Conservation (phyloP, 352 stramenopile genomes). For the Phytophthora palmivora region DNA sequence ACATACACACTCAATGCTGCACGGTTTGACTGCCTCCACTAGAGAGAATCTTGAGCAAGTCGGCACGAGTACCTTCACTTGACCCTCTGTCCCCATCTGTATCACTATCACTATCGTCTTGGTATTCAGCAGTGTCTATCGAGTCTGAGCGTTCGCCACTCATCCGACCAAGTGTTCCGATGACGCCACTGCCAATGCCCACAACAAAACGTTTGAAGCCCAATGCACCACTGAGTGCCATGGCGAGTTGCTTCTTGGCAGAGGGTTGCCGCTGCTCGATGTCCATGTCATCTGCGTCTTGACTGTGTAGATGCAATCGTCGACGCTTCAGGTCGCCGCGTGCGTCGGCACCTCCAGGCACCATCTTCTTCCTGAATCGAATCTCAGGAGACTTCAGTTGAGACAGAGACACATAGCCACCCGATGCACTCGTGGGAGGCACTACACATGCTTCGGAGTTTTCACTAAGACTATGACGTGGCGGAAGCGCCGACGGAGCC, state of each 20-base stretch:
- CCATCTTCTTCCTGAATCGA: slow-evolving; percentile 63
- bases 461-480: slow-evolving; percentile 19
- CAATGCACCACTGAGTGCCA: slow-evolving; percentile 36
- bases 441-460: slow-evolving; percentile 23
- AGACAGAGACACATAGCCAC: slow-evolving; percentile 81
- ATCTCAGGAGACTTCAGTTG: slow-evolving; percentile 79
- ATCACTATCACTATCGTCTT: slow-evolving; percentile 50
- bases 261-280: slow-evolving; percentile 32
- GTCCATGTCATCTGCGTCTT: slow-evolving; percentile 40
- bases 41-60: slow-evolving; percentile 69
- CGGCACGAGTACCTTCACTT: slow-evolving; percentile 19
- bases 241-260: slow-evolving; percentile 38
- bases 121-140: slow-evolving; percentile 39
- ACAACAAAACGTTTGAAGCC: slow-evolving; percentile 46
- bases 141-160: slow-evolving; percentile 37
- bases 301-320: slow-evolving; percentile 50
- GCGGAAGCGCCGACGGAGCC: slow-evolving; percentile 27
- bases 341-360: slow-evolving; percentile 40
- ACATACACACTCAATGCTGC: slow-evolving; percentile 29
- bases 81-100: slow-evolving; percentile 34
- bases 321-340: slow-evolving; percentile 68
- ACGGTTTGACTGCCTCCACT: slow-evolving; percentile 33
- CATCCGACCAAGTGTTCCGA: slow-evolving; percentile 39
- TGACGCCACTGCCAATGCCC: slow-evolving; percentile 38
- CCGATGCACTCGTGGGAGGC: slow-evolving; percentile 46